Evolutionary conservation across 2,329 filamentous ascomycete species (phyloP), one percentile per base, ranked within the genome.

Genomic region (Byssochlamys sp.): DNA sequence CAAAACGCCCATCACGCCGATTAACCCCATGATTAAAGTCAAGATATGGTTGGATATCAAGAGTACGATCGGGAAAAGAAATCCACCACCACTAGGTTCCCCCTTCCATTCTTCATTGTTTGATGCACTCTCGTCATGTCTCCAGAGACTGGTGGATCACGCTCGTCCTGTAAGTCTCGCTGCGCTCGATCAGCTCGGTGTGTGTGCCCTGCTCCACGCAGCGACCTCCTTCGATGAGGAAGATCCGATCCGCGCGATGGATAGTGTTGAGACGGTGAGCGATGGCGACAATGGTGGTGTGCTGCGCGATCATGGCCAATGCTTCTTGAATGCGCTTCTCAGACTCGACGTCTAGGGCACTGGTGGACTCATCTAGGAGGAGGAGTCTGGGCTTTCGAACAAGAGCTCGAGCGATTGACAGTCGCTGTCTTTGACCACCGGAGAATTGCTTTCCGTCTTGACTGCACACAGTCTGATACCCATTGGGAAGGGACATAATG

Each of bases 201-300:
- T 81, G 79, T 29, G 73, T 74, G 3, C 80, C 79, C 60, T 74
- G 72, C 50, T 80, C 79, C 3, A 77, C 76, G 56, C 76, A 77
- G 19, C 67, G 69, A 1, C 79, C 79, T 3, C 72, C 74, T 58
- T 82, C 79, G 25, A 81, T 73, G 25, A 75, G 60, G 25, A 95
- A 89, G 63, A 96, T 96, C 65, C 91, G 91, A 71, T 96, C 88
- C 0, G 91, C 91, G 60, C 66, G 66, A 55, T 68, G 65, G 10
- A 76, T 75, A 12, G 74, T 77, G 55, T 72, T 69, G 54, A 76
- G 63, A 29, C 73, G 69, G 62, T 76, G 74, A 2, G 74, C 71
- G 60, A 76, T 75, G 2, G 73, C 73, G 54, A 77, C 67, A 29
- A 74, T 68, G 10, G 73, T 76, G 11, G 69, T 73, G 11, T 66